A percentile compares a stretch with the other conserved stretches of the same genome.
These are phyloP conservation scores for Reutealis trisperma DNA, from an alignment of 345 rosid genomes.

Conservation along the genomic window DNA sequence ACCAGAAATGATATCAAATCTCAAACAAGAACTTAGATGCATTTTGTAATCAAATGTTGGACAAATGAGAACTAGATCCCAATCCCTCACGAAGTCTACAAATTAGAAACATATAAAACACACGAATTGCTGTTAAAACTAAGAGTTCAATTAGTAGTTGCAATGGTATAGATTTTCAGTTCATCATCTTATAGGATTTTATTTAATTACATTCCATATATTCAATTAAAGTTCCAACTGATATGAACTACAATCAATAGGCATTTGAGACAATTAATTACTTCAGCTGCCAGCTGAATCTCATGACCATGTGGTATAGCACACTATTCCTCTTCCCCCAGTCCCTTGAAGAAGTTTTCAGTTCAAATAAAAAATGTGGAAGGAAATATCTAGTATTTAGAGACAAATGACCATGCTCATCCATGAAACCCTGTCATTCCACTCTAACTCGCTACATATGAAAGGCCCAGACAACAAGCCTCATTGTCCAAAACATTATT, in stretches of 20 bases:
- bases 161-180: background rate
- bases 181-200: background rate
- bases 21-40: background rate
- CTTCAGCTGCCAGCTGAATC: background rate
- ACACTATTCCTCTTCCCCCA: background rate
- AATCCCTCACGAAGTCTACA: background rate
- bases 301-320: background rate
- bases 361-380: background rate
- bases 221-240: background rate
- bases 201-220: background rate
- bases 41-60: background rate
- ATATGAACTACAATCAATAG: background rate
- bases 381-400: background rate
- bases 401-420: background rate
- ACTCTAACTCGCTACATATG: background rate
- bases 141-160: background rate
- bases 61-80: background rate
- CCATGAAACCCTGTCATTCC: background rate
- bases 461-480: background rate
- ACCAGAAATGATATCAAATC: conserved; percentile 8
- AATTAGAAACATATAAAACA: background rate
- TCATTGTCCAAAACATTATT: background rate
- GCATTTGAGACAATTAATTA: background rate
- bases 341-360: background rate
- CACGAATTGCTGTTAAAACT: background rate